Evolutionary conservation across 139 green algal species (phyloP).

Genomic region (Tetratostichococcus sp.): DNA sequence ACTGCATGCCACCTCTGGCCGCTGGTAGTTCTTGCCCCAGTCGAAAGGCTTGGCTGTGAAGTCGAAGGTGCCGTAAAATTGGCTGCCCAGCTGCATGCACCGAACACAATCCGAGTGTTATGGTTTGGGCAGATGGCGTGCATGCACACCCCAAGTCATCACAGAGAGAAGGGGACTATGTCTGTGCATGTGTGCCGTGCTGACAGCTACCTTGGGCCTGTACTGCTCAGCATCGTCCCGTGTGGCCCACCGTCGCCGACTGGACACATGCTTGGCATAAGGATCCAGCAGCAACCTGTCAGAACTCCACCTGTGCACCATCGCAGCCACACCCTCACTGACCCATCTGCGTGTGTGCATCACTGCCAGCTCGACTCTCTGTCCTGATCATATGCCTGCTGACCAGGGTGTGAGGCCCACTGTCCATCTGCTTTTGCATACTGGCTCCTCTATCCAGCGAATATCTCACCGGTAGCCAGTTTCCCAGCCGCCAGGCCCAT

Average conservation of each 20-base stretch:
- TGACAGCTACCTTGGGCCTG: constrained; percentile 32
- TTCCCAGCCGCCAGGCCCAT: constrained; percentile 75
- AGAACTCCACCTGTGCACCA: constrained; percentile 54
- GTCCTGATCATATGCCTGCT: too few species aligned
- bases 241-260: constrained; percentile 60
- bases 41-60: constrained; percentile 73
- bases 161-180: neutral
- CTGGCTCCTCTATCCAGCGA: too few species aligned
- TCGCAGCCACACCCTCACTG: neutral
- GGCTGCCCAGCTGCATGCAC: constrained; percentile 49
- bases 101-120: too few species aligned
- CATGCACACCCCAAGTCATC: neutral
- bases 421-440: too few species aligned
- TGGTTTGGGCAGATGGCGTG: too few species aligned
- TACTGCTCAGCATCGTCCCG: constrained; percentile 80
- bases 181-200: too few species aligned
- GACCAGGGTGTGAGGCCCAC: too few species aligned
- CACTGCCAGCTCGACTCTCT: too few species aligned
- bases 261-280: constrained; percentile 71
- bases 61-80: constrained; percentile 81
- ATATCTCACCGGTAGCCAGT: constrained; percentile 59
- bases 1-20: constrained; percentile 26
- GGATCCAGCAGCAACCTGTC: constrained; percentile 75
- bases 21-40: constrained; percentile 65
- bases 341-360: too few species aligned